phyloP scores from a whole-genome alignment of 1,284 basidiomycete genomes.

The Malassezia nana region DNA sequence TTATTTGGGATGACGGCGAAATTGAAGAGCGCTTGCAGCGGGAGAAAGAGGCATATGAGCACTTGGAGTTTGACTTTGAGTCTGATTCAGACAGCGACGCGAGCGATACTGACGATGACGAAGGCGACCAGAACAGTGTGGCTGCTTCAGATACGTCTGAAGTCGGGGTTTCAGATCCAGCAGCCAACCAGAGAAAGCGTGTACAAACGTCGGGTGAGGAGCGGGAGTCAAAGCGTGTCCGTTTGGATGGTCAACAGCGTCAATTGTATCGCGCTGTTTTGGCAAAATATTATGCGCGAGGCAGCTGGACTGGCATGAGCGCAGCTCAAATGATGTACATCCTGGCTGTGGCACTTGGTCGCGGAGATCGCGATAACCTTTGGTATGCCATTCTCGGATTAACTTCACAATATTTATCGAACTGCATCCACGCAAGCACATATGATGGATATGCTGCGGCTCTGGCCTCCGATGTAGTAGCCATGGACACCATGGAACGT shows the following conservation, averaged over 20 bases:
- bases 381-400: constrained; percentile 94
- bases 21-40: constrained; percentile 25
- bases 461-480: constrained; percentile 35
- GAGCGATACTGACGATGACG: constrained; percentile 53
- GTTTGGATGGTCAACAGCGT: constrained; percentile 22
- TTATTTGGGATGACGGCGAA: constrained; percentile 46
- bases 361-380: constrained; percentile 82
- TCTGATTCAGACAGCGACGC: constrained; percentile 50
- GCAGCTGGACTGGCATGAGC: constrained; percentile 79
- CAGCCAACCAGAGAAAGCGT: not conserved
- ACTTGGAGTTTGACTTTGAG: constrained; percentile 38
- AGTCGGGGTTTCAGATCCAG: not conserved
- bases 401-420: constrained; percentile 80
- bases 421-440: constrained; percentile 71
- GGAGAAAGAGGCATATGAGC: constrained; percentile 36
- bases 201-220: not conserved
- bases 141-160: constrained; percentile 9
- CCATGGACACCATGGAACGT: constrained; percentile 17
- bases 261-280: constrained; percentile 33
- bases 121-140: constrained; percentile 35
- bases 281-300: constrained; percentile 63
- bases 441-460: constrained; percentile 57
- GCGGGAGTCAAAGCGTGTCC: not conserved
- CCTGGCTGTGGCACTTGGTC: constrained; percentile 74
- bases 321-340: constrained; percentile 80